Conservation (phyloP, 164 flowering plant genomes). For the Umbilicus rupestris region DNA sequence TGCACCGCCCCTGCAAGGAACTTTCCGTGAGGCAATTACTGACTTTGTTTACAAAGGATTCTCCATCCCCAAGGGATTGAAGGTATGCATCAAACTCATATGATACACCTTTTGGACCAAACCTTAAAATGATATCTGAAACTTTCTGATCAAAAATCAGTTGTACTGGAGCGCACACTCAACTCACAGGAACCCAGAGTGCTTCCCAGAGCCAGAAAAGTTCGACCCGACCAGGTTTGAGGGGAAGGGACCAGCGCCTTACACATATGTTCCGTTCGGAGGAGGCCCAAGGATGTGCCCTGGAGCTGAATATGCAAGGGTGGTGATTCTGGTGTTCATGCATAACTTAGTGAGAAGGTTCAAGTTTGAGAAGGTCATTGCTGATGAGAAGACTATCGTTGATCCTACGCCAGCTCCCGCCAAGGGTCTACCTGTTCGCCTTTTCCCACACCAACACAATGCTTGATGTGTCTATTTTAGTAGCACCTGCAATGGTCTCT, state of each 20-base stretch:
- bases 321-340: slow-evolving; percentile 8
- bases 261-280: slow-evolving; percentile 10
- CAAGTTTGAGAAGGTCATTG: slow-evolving; percentile 1
- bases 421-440: slow-evolving; percentile 5
- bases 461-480: too few relatives aligned
- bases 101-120: background rate
- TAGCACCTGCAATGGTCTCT: too few relatives aligned
- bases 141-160: background rate
- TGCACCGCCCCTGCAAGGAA: slow-evolving; percentile 8
- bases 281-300: slow-evolving; percentile 12
- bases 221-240: slow-evolving; percentile 3
- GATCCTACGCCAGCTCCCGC: slow-evolving; percentile 5
- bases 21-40: slow-evolving; percentile 4
- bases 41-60: slow-evolving; percentile 7
- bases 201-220: slow-evolving; percentile 6
- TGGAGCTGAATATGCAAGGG: slow-evolving; percentile 1
- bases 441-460: background rate
- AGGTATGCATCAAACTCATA: background rate
- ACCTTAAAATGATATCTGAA: background rate
- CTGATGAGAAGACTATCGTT: slow-evolving; percentile 8
- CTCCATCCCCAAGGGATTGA: slow-evolving; percentile 6
- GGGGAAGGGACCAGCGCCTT: slow-evolving; percentile 6
- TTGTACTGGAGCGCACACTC: slow-evolving; percentile 3
- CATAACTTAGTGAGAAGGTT: slow-evolving; percentile 7
- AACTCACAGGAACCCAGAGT: slow-evolving; percentile 5